Base-by-base conservation (phyloP, 164 flowering plant genomes). In the Aristolochia fimbriata region DNA sequence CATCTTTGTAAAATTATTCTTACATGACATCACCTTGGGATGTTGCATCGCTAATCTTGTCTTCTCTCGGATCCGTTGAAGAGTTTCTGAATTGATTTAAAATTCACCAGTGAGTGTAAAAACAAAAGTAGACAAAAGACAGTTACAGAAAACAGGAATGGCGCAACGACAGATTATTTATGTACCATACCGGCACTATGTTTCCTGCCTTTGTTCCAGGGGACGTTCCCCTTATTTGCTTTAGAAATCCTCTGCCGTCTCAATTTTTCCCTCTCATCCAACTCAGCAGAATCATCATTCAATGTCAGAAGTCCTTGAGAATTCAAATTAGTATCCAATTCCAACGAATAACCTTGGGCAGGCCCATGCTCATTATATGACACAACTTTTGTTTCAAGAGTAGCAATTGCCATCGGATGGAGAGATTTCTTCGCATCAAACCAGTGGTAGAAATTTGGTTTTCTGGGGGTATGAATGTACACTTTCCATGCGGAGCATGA, bases 131-230 rank as follows among this genome's bases (percentile, higher is more conserved):
- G 0, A 13, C n/a, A 21, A 53, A 24, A 13, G 56, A 13, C 52
- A 49, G 22, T 49, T 17, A 11, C n/a, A 17, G 22, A 17, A 49
- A 49, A 49, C 0, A 17, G 52, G 12, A 49, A 49, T 17, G 52
- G 52, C 8, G 20, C 52, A 49, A 49, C 6, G 52, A 17, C 19
- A 56, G 58, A 22, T 25, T 50, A 51, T 55, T 22, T 56, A 53
- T 52, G 15, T 30, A 45, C 7, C 33, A 25, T 30, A 33, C 99
- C 99, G 68, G 85, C 70, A 75, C 89, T 90, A 66, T 94, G 99
- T 73, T 88, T 94, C 78, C 81, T 82, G 65, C 99, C 97, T 73
- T 83, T 88, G 82, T 94, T 94, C 99, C 99, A 94, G 19, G 99
- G 91, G 1, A 80, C 78, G 10, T 56, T 56, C 16, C 58, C 58